Percentiles rank a stretch among this genome's conserved stretches.
phyloP scores from a whole-genome alignment of 2,329 filamentous ascomycete species.

The Epichloe sylvatica region DNA sequence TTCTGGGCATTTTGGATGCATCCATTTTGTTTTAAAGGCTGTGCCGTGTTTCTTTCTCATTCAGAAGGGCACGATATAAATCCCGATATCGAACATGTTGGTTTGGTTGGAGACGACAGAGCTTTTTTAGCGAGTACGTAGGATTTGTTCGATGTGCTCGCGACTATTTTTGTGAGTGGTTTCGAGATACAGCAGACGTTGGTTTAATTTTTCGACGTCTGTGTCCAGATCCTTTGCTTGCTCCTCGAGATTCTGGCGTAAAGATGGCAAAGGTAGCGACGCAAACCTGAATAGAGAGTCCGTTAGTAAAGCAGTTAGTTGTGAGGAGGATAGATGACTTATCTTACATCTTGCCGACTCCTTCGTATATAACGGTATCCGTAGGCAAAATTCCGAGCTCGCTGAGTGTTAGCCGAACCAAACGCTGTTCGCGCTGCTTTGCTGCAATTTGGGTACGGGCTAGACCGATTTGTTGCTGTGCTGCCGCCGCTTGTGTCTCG shows the following conservation, averaged over 20 bases:
- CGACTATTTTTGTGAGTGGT: conserved; percentile 91
- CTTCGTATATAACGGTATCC: conserved; percentile 77
- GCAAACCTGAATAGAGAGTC: conserved; percentile 56
- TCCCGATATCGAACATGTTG: no score
- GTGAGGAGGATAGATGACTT: conserved; percentile 18
- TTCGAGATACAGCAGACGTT: conserved; percentile 85
- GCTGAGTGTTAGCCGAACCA: conserved; percentile 72
- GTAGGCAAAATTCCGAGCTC: conserved; percentile 67
- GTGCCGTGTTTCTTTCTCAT: no score
- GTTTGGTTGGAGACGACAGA: no score
- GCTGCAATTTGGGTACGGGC: conserved; percentile 70
- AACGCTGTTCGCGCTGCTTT: conserved; percentile 78
- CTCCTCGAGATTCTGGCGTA: conserved; percentile 60
- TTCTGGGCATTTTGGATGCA: no score
- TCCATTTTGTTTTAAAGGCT: no score
- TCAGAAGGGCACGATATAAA: no score
- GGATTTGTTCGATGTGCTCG: conserved; percentile 79
- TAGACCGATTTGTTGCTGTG: conserved; percentile 83
- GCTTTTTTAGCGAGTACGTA: conserved; percentile 35
- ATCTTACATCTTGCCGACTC: conserved; percentile 96
- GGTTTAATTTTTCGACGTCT: conserved; percentile 69
- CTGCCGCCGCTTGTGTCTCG: conserved; percentile 72
- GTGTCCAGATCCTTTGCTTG: conserved; percentile 63
- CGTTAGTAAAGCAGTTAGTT: neutral
- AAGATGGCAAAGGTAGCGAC: conserved; percentile 53